Conservation (phyloP, 2,329 filamentous ascomycete species). For the Talaromyces sp. region DNA sequence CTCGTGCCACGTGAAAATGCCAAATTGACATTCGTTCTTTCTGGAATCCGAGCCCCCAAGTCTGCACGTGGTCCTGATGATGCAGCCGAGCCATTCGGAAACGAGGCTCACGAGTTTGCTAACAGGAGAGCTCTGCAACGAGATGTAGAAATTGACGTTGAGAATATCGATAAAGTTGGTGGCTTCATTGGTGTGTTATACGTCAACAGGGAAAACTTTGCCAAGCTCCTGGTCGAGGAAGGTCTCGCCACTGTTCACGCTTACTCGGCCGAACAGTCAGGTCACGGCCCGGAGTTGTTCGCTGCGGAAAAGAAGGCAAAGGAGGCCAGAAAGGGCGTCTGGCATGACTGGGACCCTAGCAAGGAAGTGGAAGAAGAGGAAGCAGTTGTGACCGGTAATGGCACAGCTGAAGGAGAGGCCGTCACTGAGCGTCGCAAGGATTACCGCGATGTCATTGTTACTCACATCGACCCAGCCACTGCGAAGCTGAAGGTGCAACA, state of each 20-base stretch:
- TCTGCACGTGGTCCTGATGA: constrained; percentile 78
- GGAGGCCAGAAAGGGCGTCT: constrained; percentile 79
- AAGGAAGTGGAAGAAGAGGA: constrained; percentile 66
- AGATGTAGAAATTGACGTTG: constrained; percentile 92
- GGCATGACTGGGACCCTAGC: constrained; percentile 91
- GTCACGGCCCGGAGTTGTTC: constrained; percentile 81
- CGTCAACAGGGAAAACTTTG: constrained; percentile 92
- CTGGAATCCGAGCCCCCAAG: constrained; percentile 83
- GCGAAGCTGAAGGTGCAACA: constrained; percentile 88
- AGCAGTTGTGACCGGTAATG: constrained; percentile 46
- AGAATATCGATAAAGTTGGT: constrained; percentile 92
- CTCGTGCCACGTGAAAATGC: constrained; percentile 87
- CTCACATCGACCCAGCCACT: constrained; percentile 73
- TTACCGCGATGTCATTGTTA: constrained; percentile 91
- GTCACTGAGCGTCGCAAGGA: constrained; percentile 65
- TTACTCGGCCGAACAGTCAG: constrained; percentile 93
- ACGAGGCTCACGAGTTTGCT: constrained; percentile 89
- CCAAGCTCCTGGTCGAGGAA: constrained; percentile 88
- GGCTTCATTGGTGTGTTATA: constrained; percentile 95
- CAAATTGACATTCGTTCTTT: constrained; percentile 91
- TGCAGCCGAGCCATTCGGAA: constrained; percentile 85
- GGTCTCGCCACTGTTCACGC: constrained; percentile 87
- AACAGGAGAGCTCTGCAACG: constrained; percentile 86
- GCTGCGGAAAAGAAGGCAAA: constrained; percentile 87
- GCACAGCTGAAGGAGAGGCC: constrained; percentile 53